Percentiles rank a stretch among this genome's conserved stretches.
Conservation (phyloP, 2,329 filamentous ascomycete genomes). For the Neoascochyta sp. region DNA sequence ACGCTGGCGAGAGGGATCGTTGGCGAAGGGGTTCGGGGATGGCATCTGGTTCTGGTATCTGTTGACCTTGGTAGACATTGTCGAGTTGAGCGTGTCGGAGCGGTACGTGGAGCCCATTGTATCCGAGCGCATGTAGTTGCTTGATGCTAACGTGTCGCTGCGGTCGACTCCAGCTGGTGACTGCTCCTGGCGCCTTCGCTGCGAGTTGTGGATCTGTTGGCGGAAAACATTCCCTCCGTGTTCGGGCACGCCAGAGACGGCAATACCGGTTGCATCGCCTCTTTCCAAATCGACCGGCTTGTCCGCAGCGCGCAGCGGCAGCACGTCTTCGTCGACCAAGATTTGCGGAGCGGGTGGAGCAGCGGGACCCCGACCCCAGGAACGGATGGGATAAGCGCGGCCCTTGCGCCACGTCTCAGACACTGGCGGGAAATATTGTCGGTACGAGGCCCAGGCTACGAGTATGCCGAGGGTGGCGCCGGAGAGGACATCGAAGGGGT, state of each 20-base stretch:
- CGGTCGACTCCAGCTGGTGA: conserved; percentile 26
- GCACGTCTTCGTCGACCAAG: conserved; percentile 29
- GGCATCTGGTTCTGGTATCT: conserved; percentile 35
- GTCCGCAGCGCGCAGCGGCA: conserved; percentile 27
- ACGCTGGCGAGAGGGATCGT: conserved; percentile 19
- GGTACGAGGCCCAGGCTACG: conserved; percentile 52
- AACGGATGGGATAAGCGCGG: conserved; percentile 56
- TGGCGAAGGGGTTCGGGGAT: conserved; percentile 31
- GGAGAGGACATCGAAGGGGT: conserved; percentile 59
- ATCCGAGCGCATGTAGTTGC: conserved; percentile 23
- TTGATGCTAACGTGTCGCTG: conserved; percentile 30
- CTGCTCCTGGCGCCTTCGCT: conserved; percentile 32
- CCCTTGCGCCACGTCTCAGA: conserved; percentile 56
- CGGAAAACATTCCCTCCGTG: conserved; percentile 37
- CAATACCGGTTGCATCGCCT: conserved; percentile 28
- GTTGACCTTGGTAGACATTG: conserved; percentile 28
- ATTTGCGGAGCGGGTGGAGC: conserved; percentile 23
- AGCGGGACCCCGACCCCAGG: conserved; percentile 51
- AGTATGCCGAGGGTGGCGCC: conserved; percentile 53
- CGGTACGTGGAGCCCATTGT: conserved; percentile 18
- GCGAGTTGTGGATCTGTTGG: conserved; percentile 37
- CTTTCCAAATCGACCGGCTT: conserved; percentile 32
- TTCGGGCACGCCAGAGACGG: conserved; percentile 14
- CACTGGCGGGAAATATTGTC: conserved; percentile 58
- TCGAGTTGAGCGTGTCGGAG: conserved; percentile 13